phyloP scores from a whole-genome alignment of 1,284 basidiomycete genomes.

The Tilletiaria anomala region DNA sequence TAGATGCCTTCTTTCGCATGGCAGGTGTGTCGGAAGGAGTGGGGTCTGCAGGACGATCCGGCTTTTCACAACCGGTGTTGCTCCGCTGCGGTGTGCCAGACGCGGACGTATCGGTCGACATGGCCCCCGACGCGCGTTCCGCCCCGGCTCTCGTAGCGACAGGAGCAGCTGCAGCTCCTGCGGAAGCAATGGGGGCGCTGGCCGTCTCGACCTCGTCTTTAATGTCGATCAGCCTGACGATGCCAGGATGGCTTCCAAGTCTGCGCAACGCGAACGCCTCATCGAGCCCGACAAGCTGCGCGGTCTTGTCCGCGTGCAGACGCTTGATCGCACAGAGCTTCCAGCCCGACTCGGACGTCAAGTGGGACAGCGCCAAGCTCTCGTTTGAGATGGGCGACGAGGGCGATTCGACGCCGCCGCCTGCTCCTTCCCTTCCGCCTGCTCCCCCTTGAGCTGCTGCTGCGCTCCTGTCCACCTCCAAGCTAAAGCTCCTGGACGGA shows the following conservation, averaged over 20 bases:
- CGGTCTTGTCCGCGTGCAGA: conserved; percentile 29
- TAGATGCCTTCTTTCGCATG: no score
- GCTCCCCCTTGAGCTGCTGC: background rate
- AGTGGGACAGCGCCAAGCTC: no score
- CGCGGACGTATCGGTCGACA: no score
- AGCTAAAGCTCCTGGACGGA: no score
- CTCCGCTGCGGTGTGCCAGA: no score
- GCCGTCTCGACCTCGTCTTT: conserved; percentile 23
- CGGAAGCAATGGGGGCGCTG: background rate
- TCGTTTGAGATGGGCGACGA: background rate
- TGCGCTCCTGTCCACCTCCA: background rate
- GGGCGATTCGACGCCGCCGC: no score
- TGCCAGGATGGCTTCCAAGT: conserved; percentile 27
- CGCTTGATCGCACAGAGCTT: conserved; percentile 35
- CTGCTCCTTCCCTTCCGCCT: no score
- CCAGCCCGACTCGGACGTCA: conserved; percentile 14
- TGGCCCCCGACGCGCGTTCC: no score
- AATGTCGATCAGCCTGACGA: conserved; percentile 29
- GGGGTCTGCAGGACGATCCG: no score
- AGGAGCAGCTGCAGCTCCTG: background rate
- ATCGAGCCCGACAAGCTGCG: conserved; percentile 30
- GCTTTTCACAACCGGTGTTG: no score
- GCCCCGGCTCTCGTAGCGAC: no score
- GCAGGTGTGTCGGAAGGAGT: no score
- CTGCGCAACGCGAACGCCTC: conserved; percentile 35